Percentiles rank a stretch among this genome's conserved stretches.
Evolutionary conservation across 2,329 filamentous ascomycete species (phyloP).

Genomic region (Fusarium aywerte): DNA sequence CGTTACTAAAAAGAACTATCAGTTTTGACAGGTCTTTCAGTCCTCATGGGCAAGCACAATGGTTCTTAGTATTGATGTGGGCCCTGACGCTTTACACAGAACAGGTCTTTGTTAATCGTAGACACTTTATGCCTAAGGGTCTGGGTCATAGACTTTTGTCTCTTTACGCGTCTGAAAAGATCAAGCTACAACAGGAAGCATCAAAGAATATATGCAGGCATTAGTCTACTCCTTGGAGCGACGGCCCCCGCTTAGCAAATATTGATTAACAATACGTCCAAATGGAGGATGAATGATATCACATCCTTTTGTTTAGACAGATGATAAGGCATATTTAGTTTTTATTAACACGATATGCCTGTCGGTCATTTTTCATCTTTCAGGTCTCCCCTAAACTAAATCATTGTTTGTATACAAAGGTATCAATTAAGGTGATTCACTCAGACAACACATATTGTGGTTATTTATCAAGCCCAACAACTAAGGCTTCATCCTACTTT

Average conservation of each 20-base stretch:
- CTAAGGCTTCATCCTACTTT: neutral
- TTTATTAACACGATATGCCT: neutral
- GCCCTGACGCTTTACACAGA: no score
- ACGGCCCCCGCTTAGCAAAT: neutral
- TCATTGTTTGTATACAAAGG: neutral
- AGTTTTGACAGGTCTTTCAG: neutral
- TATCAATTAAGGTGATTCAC: neutral
- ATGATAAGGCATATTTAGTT: neutral
- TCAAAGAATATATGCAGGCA: no score
- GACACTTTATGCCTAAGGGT: no score
- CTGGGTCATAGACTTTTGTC: no score
- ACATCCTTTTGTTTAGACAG: neutral
- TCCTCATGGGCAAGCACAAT: no score
- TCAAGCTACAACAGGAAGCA: no score
- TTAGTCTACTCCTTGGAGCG: no score
- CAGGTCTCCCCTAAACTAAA: no score
- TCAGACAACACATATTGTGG: no score
- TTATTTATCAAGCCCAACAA: neutral
- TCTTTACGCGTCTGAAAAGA: no score
- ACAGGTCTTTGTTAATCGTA: no score
- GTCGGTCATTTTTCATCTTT: neutral
- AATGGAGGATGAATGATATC: neutral
- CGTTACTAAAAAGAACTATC: neutral
- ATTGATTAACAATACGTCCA: neutral
- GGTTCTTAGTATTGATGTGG: no score